Evolutionary conservation across 495 filamentous ascomycete genomes (phyloP).

Genomic region (Platismatia glauca): DNA sequence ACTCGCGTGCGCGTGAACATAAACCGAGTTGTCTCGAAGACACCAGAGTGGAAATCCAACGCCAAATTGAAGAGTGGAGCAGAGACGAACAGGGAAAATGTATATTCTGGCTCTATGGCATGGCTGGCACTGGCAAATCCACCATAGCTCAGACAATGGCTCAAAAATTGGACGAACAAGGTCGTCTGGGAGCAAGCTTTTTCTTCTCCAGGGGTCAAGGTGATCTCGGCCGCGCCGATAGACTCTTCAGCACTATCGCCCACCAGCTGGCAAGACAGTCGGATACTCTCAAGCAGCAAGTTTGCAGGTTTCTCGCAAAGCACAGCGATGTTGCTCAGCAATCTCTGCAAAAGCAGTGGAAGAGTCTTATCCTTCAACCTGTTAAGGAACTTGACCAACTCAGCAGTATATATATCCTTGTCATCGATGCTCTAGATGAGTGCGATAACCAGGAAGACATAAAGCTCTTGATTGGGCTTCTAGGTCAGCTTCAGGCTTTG

Average conservation of each 20-base stretch:
- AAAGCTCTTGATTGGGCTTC: slow-evolving; percentile 17
- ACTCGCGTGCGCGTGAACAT: no score
- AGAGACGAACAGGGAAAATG: no score
- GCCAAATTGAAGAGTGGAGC: no score
- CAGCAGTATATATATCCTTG: background rate
- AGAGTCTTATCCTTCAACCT: no score
- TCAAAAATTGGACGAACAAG: slow-evolving; percentile 14
- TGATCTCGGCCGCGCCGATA: slow-evolving; percentile 33
- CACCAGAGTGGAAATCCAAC: no score
- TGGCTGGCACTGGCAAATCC: slow-evolving; percentile 39
- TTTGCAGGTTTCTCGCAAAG: background rate
- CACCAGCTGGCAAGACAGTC: slow-evolving; percentile 16
- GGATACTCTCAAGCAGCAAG: background rate
- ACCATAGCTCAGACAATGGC: slow-evolving; percentile 32
- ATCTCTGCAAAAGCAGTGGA: no score
- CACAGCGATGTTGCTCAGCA: no score
- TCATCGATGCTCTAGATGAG: slow-evolving; percentile 25
- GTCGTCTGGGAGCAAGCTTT: slow-evolving; percentile 33
- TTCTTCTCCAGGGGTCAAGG: slow-evolving; percentile 44
- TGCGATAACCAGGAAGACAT: slow-evolving; percentile 19
- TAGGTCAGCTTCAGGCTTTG: slow-evolving; percentile 10
- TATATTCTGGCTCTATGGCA: slow-evolving; percentile 37
- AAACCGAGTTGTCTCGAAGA: no score
- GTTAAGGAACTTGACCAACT: no score
- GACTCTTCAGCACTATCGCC: slow-evolving; percentile 39